Conservation (phyloP, 805 yeast species). For the Cyberlindnera mycetangii region DNA sequence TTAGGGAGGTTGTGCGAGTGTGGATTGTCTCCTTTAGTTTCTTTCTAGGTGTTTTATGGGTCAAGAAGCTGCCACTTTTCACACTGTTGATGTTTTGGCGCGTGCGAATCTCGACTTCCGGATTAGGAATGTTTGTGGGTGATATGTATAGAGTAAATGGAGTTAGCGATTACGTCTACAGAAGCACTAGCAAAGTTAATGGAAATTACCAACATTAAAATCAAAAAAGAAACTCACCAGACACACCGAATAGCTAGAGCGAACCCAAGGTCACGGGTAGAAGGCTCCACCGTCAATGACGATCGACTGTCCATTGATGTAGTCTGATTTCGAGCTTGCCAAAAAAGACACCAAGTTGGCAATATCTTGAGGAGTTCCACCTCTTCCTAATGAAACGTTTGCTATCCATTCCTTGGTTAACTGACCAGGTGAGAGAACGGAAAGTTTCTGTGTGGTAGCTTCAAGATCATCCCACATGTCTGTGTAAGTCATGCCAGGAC, state of each 20-base stretch:
- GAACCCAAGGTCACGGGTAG: neutral
- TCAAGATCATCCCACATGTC: slow-evolving; percentile 35
- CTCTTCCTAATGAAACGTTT: slow-evolving; percentile 34
- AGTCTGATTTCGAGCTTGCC: slow-evolving; percentile 34
- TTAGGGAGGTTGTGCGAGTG: too few relatives aligned
- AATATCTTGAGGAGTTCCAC: slow-evolving; percentile 35
- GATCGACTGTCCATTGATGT: slow-evolving; percentile 11
- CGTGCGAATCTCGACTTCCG: neutral
- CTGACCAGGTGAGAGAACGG: slow-evolving; percentile 26
- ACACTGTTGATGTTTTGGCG: neutral
- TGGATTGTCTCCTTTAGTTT: too few relatives aligned
- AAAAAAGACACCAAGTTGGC: slow-evolving; percentile 35
- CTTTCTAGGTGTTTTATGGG: neutral
- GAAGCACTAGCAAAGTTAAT: too few relatives aligned
- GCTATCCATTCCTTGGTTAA: slow-evolving; percentile 26
- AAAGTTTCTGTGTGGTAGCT: slow-evolving; percentile 22
- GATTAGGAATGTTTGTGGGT: neutral
- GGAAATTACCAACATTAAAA: too few relatives aligned
- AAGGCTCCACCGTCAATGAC: slow-evolving; percentile 2
- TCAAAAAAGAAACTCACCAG: too few relatives aligned
- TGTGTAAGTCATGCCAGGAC: slow-evolving; percentile 40
- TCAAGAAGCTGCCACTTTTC: neutral
- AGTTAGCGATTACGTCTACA: too few relatives aligned
- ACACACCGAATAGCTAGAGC: too few relatives aligned
- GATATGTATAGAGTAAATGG: neutral